Evolutionary conservation across 345 rosid genomes (phyloP), one percentile per base, ranked within the genome.

Genomic region (Camelina neglecta): DNA sequence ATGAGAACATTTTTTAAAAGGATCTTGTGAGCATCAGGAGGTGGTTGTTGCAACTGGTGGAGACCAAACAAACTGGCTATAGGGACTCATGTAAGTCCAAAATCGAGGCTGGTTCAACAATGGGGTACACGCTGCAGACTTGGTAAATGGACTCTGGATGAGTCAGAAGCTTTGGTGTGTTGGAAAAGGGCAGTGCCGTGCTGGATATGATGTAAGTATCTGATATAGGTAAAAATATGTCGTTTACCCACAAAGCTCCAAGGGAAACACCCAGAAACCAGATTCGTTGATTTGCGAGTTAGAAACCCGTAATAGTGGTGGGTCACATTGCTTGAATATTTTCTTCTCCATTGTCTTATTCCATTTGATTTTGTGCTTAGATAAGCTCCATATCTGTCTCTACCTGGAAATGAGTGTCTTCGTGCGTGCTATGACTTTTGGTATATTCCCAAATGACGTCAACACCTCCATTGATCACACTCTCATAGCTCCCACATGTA

Each of bases 41-140:
- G 65, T 38, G 57, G 78, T 51, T 11, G 69, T 33, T 78, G 73
- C 64, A 29, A 50, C 38, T 59, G 77, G 4, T 50, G 59, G 56
- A 51, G 69, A 66, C 81, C 59, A 29, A 31, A 33, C 62, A 59
- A 57, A 66, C 57, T 72, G 78, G 59, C 53, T 51, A 42, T 73
- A 60, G 15, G 78, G 78, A 8, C 67, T 31, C 31, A 53, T 7
- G 69, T 66, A 59, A 60, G 36, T 59, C 2, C 58, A 41, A 42
- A 67, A n/a, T 51, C 44, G 78, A 50, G 74, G 35, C 21, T 72
- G 81, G 63, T 65, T 65, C 7, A 8, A 2, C 7, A 20, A 11
- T 16, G 18, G 18, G 16, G 15, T 13, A 29, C 31, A 5, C 16
- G 3, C 47, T 55, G 72, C 11, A 39, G 60, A 35, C 8, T 57